Conservation (phyloP, 1,139 yeast species). For the Geotrichum aggregatum region DNA sequence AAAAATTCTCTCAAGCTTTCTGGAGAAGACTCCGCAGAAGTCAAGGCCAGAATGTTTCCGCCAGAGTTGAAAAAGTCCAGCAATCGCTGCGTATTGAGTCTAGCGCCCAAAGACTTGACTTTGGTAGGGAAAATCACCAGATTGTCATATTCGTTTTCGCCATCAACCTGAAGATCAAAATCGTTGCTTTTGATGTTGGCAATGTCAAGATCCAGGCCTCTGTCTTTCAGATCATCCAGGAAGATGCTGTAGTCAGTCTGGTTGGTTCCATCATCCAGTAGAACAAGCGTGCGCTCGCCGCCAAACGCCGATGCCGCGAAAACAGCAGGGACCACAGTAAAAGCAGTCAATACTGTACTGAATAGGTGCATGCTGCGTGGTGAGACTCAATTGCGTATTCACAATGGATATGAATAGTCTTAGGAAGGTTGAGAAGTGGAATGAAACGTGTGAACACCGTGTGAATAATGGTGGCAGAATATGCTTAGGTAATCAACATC, state of each 20-base stretch:
- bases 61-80: conserved; percentile 58
- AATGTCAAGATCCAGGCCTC: conserved; percentile 36
- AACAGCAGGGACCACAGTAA: conserved; percentile 13
- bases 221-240: conserved; percentile 34
- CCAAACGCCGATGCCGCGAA: conserved; percentile 28
- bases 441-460: conserved; percentile 13
- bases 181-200: conserved; percentile 33
- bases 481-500: too few relatives aligned
- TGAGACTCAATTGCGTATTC: not conserved
- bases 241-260: conserved; percentile 35
- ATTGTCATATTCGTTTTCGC: conserved; percentile 49
- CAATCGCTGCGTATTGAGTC: conserved; percentile 43
- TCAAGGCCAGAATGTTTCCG: conserved; percentile 69
- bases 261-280: conserved; percentile 28
- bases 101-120: conserved; percentile 42
- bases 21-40: conserved; percentile 57
- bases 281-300: conserved; percentile 27
- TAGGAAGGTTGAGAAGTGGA: too few relatives aligned
- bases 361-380: conserved; percentile 14
- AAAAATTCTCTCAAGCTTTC: conserved; percentile 65
- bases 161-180: conserved; percentile 42
- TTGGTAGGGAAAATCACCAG: conserved; percentile 51
- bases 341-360: conserved; percentile 11
- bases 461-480: conserved; percentile 2
- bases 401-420: not conserved